phyloP scores from a whole-genome alignment of 495 filamentous ascomycete genomes.

The Xylaria venustula region DNA sequence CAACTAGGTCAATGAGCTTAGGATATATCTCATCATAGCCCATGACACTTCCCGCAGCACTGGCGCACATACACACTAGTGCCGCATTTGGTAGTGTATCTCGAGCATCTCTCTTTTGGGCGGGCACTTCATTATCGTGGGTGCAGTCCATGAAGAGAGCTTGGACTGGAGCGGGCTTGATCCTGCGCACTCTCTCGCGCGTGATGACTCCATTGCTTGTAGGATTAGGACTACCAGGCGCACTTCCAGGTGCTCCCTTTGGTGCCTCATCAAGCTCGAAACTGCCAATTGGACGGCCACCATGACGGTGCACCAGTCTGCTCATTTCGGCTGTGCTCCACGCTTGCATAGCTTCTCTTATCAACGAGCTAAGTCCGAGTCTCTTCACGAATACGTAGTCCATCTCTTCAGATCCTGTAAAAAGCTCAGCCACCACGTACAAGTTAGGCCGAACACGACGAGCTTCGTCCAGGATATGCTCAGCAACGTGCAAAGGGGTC shows the following conservation, averaged over 20 bases:
- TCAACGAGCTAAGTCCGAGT: constrained; percentile 83
- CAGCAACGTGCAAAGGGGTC: constrained; percentile 87
- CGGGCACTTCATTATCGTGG: constrained; percentile 95
- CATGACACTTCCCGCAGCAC: constrained; percentile 91
- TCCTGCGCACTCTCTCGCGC: constrained; percentile 64
- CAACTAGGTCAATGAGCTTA: constrained; percentile 82
- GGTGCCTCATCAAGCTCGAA: constrained; percentile 75
- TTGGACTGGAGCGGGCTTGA: constrained; percentile 79
- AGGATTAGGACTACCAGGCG: constrained; percentile 21
- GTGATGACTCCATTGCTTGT: constrained; percentile 21
- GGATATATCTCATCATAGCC: constrained; percentile 99
- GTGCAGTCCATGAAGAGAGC: constrained; percentile 99
- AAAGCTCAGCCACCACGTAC: constrained; percentile 92
- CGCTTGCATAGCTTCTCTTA: constrained; percentile 97
- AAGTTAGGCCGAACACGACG: constrained; percentile 83
- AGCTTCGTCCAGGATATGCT: constrained; percentile 91
- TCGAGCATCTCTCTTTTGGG: constrained; percentile 90
- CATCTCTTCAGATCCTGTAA: constrained; percentile 92
- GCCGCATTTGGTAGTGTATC: constrained; percentile 97
- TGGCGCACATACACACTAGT: constrained; percentile 91
- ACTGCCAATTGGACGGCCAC: constrained; percentile 91
- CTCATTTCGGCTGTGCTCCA: constrained; percentile 94
- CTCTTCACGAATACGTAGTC: constrained; percentile 94
- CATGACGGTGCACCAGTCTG: constrained; percentile 89
- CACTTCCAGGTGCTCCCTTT: constrained; percentile 25